Evolutionary conservation across 768 basidiomycete species (phyloP).

Genomic region (Leccinum incarnatum): DNA sequence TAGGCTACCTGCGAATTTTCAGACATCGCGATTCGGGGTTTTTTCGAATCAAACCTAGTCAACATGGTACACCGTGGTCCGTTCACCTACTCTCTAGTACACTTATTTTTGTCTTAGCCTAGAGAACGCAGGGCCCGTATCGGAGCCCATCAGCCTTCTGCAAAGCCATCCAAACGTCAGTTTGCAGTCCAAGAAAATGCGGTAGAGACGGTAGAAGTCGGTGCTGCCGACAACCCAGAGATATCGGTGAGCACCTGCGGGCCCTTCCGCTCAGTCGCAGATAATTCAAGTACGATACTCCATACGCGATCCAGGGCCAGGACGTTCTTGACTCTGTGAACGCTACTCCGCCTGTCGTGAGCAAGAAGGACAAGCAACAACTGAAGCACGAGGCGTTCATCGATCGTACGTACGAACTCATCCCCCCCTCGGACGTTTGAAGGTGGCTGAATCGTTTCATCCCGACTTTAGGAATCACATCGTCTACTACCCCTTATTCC

Average conservation of each 20-base stretch:
- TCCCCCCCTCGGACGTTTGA: neutral
- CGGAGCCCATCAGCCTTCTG: conserved; percentile 51
- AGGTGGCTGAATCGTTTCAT: neutral
- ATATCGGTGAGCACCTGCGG: conserved; percentile 37
- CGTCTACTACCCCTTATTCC: conserved; percentile 55
- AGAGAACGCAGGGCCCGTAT: conserved; percentile 41
- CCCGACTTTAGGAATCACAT: conserved; percentile 43
- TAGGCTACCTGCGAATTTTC: neutral
- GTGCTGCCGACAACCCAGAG: conserved; percentile 31
- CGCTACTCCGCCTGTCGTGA: conserved; percentile 29
- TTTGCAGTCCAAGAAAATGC: conserved; percentile 50
- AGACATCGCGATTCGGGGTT: neutral
- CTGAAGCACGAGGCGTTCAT: conserved; percentile 68
- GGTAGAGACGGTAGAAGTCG: conserved; percentile 48
- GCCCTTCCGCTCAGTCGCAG: neutral
- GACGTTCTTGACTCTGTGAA: conserved; percentile 42
- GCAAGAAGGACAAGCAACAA: conserved; percentile 68
- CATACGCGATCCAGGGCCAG: conserved; percentile 34
- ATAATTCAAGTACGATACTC: neutral
- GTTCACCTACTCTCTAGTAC: neutral
- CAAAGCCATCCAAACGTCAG: conserved; percentile 44
- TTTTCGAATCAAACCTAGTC: neutral
- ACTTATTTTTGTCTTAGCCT: conserved; percentile 28
- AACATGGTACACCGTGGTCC: conserved; percentile 20
- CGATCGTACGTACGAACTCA: conserved; percentile 44